Evolutionary conservation across 495 filamentous ascomycete species (phyloP), one percentile per base, ranked within the genome.

Genomic region (Penicillium lagena): DNA sequence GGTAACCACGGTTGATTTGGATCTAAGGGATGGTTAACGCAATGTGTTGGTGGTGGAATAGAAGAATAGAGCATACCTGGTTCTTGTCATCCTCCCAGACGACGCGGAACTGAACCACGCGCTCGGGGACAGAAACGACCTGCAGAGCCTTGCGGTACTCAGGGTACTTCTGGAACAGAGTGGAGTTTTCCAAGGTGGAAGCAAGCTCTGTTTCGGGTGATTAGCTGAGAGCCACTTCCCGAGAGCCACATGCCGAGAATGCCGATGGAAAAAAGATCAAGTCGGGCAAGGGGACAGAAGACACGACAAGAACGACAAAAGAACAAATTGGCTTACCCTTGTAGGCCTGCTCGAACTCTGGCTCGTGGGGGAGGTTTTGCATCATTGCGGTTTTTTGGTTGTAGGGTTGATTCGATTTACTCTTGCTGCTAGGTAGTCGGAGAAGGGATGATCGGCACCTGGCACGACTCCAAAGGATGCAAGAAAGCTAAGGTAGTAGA

Each of bases 271-370:
- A 43, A 43, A 37, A 33, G 45, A 45, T 40, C 39, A 29, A 49
- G 8, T 40, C 15, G 48, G 41, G 29, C 32, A 34, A 34, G 22
- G 28, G 42, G 40, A 28, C 36, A 22, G 2, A 27, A 33, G 13
- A 31, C 37, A 14, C 12, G 29, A 12, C 29, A 30, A 32, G 12
- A 17, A 27, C 12, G 36, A 11, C 9, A 27, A 14, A 39, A 35
- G 27, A 12, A 12, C 35, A 9, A 37, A 12, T 38, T 12, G 8
- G 59, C 64, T 63, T 73, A 96, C 90, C 90, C 71, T 93, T 89
- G 79, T 94, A 95, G 52, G 93, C 93, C 78, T 98, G 93, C 81
- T 96, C 83, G 75, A 97, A 98, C 75, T 98, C 93, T 62, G 93
- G 91, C 78, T 98, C 93, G 45, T 70, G 67, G 40, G 88, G 79